A percentile compares a stretch with the other conserved stretches of the same genome.
phyloP scores from a whole-genome alignment of 2,329 filamentous ascomycete genomes.

The Fusarium pseudoanthophilum region DNA sequence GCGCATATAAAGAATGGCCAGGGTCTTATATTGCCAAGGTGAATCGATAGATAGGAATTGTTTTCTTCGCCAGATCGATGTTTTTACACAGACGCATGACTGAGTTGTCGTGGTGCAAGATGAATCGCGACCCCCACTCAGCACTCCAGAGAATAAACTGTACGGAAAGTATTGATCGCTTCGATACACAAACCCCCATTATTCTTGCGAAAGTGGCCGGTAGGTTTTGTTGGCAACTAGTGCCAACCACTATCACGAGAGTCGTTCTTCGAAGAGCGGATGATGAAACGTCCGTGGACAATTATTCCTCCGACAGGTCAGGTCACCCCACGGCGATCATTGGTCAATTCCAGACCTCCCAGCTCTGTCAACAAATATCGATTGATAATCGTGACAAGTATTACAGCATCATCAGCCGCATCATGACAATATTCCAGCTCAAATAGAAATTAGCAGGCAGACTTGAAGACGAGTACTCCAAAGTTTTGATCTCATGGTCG shows the following conservation, averaged over 20 bases:
- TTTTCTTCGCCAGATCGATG: not conserved
- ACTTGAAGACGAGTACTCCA: accelerated
- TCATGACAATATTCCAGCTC: not conserved
- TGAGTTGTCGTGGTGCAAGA: no score
- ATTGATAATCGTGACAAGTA: not conserved
- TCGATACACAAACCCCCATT: accelerated
- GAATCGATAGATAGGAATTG: accelerated
- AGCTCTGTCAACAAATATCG: not conserved
- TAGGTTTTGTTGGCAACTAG: no score
- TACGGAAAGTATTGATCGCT: no score
- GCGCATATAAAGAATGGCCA: accelerated
- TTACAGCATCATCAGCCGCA: no score
- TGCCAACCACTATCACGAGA: not conserved
- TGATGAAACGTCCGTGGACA: not conserved
- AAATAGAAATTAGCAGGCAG: not conserved
- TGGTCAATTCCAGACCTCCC: not conserved
- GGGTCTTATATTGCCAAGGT: accelerated
- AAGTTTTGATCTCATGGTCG: no score
- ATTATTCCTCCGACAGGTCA: not conserved
- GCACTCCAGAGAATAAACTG: not conserved
- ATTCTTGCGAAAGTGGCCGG: no score
- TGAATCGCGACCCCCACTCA: accelerated
- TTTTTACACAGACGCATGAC: accelerated
- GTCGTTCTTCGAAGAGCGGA: not conserved
- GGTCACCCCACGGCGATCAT: not conserved